Base-by-base conservation (phyloP, 495 filamentous ascomycete genomes). In the Aspergillus egyptiacus region DNA sequence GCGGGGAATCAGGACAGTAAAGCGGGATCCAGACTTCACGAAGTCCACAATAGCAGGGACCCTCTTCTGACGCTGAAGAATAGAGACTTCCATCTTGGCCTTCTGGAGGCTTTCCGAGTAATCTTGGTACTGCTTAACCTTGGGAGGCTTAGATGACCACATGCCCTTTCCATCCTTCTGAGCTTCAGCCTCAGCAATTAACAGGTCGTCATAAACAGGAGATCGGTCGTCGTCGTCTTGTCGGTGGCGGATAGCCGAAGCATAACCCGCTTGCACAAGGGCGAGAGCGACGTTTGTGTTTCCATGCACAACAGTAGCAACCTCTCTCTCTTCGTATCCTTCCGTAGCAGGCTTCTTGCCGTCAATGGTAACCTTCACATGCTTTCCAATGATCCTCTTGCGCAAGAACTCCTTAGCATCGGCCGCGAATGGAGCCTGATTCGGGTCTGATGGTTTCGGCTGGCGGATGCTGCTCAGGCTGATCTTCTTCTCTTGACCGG, bases 21-120 rank as follows among this genome's bases (percentile, higher is more conserved):
- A 99, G 44, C 94, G 83, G 19, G 91, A 95, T 24, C 86, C 94
- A 11, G 88, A 89, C 69, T 96, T 95, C 72, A 96, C 93, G 61
- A 89, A 99, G 63, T 99, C 94, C 35, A 99, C 91, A 53, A 99
- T 70, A 6, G 86, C 94, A 3, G 94, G 89, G n/a, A 96, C 84
- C 54, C 85, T 89, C 69, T 87, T 89, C 67, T 95, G 90, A 14
- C 91, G 82, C 47, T 89, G 83, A 14, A 99, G 78, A 25, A 87
- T 80, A 4, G 89, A 86, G 18, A 95, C 74, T 60, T 93, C 88
- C 33, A 93, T 82, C 77, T 95, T 97, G 40, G 94, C 94, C 67
- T 96, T 96, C 64, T 96, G 91, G 0, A 91, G 71, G 33, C 72
- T 89, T 70, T 97, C 94, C 2, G 89, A 95, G 67, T 89, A 89